Evolutionary conservation across 148 eudicot species (phyloP), one percentile per base, ranked within the genome.

Genomic region (Vaccinium macrocarpon): DNA sequence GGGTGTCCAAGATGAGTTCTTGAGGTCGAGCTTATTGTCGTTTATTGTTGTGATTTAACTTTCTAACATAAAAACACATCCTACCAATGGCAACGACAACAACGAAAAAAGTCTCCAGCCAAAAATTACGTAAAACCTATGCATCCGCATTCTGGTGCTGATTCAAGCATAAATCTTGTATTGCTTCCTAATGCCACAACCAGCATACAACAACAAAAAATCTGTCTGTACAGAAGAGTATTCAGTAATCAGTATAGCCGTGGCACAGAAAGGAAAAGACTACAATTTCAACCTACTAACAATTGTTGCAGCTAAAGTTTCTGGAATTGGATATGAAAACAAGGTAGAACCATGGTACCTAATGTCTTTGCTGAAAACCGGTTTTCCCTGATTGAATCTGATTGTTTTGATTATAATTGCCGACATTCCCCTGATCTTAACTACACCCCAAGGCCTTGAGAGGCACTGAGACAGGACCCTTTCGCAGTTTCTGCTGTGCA

Each of bases 401-500:
- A 72, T 35, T 35, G 48, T 35, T 71, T 71, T 32, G 46, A 35
- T 5, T 16, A 48, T 49, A 74, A 49, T 46, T 55, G 25, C 42
- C n/a, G 3, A 27, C 11, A 51, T 53, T 78, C 79, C 38, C 7
- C 62, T 78, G 46, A 18, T 53, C 81, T 53, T 82, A 87, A 75
- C 83, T 82, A 16, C 84, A 85, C 48, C 86, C 89, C 75, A 87
- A 78, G 70, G 73, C 86, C 87, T 89, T 92, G 81, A 87, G 19
- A n/a, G 93, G 90, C 83, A 93, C 79, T 59, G 85, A 86, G 56
- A 93, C 93, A 0, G 93, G 88, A 27, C 93, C 90, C 79, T 97
- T 94, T 14, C 85, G 90, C 85, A 88, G 52, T 83, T 84, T 93
- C 49, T 88, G 84, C 55, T 90, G 88, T 13, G 83, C 56, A 29